Conservation (phyloP, 2,329 filamentous ascomycete genomes). For the Arthrobotrys entomopaga region DNA sequence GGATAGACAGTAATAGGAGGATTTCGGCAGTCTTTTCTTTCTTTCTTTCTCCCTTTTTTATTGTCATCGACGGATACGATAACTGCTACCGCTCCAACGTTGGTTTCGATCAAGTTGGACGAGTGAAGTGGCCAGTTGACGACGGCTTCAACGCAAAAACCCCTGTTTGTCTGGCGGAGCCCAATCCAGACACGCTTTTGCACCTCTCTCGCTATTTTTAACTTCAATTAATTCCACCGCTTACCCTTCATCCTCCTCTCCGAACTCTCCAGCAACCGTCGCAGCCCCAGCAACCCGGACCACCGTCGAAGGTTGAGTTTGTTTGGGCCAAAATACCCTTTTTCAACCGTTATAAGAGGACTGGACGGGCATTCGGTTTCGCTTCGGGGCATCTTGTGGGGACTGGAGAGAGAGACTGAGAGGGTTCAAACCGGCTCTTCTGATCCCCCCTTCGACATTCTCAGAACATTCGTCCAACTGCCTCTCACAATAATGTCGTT, state of each 20-base stretch:
- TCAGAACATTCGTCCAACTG: slow-evolving; percentile 9
- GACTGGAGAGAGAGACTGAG: slow-evolving; percentile 30
- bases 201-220: not conserved
- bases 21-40: not conserved
- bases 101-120: too few relatives aligned
- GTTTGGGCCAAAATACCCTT: too few relatives aligned
- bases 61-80: too few relatives aligned
- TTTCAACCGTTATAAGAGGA: not conserved
- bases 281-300: not conserved
- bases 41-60: not conserved
- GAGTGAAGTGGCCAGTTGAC: slow-evolving; percentile 12
- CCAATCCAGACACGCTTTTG: slow-evolving; percentile 26
- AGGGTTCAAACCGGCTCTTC: slow-evolving; percentile 16
- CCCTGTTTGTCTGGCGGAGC: slow-evolving; percentile 14
- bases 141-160: slow-evolving; percentile 41
- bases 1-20: too few relatives aligned
- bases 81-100: too few relatives aligned
- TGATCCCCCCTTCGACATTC: slow-evolving; percentile 15
- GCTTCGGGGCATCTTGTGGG: slow-evolving; percentile 16
- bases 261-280: not conserved
- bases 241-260: not conserved
- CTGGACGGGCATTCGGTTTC: slow-evolving; percentile 13
- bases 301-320: too few relatives aligned
- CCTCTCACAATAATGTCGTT: slow-evolving; percentile 38
- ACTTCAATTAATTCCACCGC: slow-evolving; percentile 14